Conservation (phyloP, 331 rosid genomes). For the Dryas integrifolia region DNA sequence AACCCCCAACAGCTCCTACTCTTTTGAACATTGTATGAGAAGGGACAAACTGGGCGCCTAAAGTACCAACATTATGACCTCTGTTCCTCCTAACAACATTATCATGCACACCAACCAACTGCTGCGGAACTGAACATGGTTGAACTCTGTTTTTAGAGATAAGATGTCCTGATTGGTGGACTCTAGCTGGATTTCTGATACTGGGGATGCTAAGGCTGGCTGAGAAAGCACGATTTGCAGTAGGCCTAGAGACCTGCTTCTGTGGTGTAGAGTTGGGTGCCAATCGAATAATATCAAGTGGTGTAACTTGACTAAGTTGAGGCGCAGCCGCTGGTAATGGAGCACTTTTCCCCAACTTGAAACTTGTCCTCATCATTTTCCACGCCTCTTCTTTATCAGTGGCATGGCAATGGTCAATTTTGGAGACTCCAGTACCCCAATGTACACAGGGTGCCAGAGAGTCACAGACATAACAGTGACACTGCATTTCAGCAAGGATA, state of each 20-base stretch:
- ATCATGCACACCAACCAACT: slow-evolving; percentile 32
- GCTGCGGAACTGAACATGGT: slow-evolving; percentile 21
- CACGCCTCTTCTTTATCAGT: slow-evolving; percentile 56
- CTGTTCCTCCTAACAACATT: slow-evolving; percentile 39
- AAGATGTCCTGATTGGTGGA: slow-evolving; percentile 27
- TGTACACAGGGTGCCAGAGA: slow-evolving; percentile 59
- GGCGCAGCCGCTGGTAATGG: slow-evolving; percentile 33
- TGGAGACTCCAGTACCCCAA: slow-evolving; percentile 48
- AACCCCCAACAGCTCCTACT: slow-evolving; percentile 20
- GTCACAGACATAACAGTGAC: slow-evolving; percentile 83
- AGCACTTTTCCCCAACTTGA: slow-evolving; percentile 32
- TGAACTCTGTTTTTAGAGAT: slow-evolving; percentile 38
- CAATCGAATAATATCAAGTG: slow-evolving; percentile 21
- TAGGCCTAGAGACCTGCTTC: slow-evolving; percentile 32
- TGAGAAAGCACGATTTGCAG: slow-evolving; percentile 26
- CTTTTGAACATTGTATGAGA: slow-evolving; percentile 36
- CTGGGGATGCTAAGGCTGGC: slow-evolving; percentile 25
- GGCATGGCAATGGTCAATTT: slow-evolving; percentile 68
- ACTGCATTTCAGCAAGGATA: slow-evolving; percentile 51
- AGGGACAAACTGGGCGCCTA: slow-evolving; percentile 24
- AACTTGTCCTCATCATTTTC: slow-evolving; percentile 45
- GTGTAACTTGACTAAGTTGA: slow-evolving; percentile 17
- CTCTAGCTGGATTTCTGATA: slow-evolving; percentile 35
- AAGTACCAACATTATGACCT: slow-evolving; percentile 24
- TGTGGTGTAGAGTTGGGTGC: slow-evolving; percentile 33